Base-by-base conservation (phyloP, 2,329 filamentous ascomycete species). In the Cucurbitaria berberidis region DNA sequence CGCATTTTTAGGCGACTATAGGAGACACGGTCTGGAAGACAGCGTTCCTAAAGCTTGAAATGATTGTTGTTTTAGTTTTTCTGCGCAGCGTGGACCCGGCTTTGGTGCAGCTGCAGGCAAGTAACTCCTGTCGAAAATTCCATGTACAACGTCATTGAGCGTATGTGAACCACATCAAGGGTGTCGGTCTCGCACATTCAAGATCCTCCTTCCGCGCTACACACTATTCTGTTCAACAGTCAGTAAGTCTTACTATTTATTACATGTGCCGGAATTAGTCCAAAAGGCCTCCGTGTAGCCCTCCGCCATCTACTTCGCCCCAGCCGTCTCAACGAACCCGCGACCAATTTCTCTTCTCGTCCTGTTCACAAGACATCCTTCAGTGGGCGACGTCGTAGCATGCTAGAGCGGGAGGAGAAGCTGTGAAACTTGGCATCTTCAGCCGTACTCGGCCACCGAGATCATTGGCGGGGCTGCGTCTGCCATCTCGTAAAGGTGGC, bases 401-500 rank as follows among this genome's bases (percentile, higher is more conserved):
- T 24, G 3, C 26, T 32, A 27, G 30, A 38, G 47, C 47, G 44
- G 47, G n/a, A 49, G 32, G 26, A 30, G 22, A 22, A 40, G 46
- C 27, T 43, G 47, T 44, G 22, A 22, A 22, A 19, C 47, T 38
- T 39, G 47, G 40, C 40, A 35, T 22, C 15, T 49, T 43, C 40
- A 49, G 40, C 47, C 41, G 32, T 11, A 38, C 15, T 3, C 3
- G 45, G 29, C 6, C 6, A 24, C 16, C 10, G 5, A 21, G 11
- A 3, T 35, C 38, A 42, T 42, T 42, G 46, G 46, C 22, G 19
- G 27, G 46, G 10, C 46, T 36, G 18, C 8, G 15, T 34, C 27
- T 27, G 38, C 16, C 36, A 19, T 35, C 34, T 46, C 34, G 44
- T 46, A 39, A 46, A 7, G 44, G 24, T 40, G 36, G 36, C 38